Evolutionary conservation across 1,284 basidiomycete genomes (phyloP), one percentile per base, ranked within the genome.

Genomic region (Coniferiporia sulphurascens): DNA sequence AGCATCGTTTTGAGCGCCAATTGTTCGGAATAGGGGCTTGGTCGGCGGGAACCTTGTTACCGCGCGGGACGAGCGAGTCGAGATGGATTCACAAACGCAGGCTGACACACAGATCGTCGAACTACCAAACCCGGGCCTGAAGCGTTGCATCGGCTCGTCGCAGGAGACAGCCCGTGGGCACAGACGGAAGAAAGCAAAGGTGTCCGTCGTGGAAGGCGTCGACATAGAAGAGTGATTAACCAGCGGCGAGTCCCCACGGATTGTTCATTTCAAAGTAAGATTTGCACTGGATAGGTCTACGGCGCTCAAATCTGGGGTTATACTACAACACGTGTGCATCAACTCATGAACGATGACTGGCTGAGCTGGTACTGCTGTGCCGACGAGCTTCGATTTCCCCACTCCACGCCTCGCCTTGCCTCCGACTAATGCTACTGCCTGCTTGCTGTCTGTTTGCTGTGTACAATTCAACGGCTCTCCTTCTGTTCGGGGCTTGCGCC

Each of bases 161-260:
- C 62, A 62, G 22, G 62, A 65, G 48, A 58, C 64, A 35, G 57
- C 3, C 27, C 27, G 27, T 59, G 19, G 62, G 62, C 46, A 55
- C 61, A 50, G 61, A 58, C 27, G 27, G 45, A 77, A 77, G 68
- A 76, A 72, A 61, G 62, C 71, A 58, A 76, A 76, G 67, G 71
- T 75, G n/a, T 77, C 75, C 32, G 65, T 76, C 45, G 74, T 69
- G 51, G 65, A 70, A 52, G 70, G 70, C 57, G 71, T 77, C 38
- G 73, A 76, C 65, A 70, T 77, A 4, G 74, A 73, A 49, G 74
- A 75, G 66, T 76, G 58, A 68, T 17, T 35, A 38, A 50, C 15
- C 21, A 51, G 36, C 41, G 35, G 12, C 15, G 35, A 52, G 13
- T 7, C n/a, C 19, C 15, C 27, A 38, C 43, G 17, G 9, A 27